phyloP scores from a whole-genome alignment of 441 rosid species.

The Dalechampia spathulata region DNA sequence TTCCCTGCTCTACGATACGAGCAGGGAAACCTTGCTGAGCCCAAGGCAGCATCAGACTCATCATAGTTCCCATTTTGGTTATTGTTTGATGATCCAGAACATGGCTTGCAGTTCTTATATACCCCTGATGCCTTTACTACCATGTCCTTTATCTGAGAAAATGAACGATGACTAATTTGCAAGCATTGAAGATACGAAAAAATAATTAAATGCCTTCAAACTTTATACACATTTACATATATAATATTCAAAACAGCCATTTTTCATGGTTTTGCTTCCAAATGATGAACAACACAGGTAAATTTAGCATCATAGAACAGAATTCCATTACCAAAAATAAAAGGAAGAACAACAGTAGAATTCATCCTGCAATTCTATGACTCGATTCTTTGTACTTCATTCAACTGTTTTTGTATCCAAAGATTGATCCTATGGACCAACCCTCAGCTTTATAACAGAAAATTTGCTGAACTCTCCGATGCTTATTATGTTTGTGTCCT shows the following conservation, averaged over 20 bases:
- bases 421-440: too few relatives aligned
- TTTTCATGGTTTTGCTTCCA: neutral
- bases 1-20: slow-evolving; percentile 65
- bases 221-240: too few relatives aligned
- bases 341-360: neutral
- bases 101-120: slow-evolving; percentile 74
- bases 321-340: too few relatives aligned
- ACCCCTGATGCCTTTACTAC: slow-evolving; percentile 88
- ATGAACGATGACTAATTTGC: neutral
- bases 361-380: too few relatives aligned
- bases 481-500: neutral
- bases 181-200: neutral
- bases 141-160: slow-evolving; percentile 69
- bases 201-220: neutral
- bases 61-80: slow-evolving; percentile 39
- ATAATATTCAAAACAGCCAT: neutral
- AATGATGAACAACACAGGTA: neutral
- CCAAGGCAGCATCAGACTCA: slow-evolving; percentile 58
- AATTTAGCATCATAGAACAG: neutral
- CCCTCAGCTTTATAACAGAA: too few relatives aligned
- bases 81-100: slow-evolving; percentile 54
- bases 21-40: slow-evolving; percentile 50
- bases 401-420: too few relatives aligned
- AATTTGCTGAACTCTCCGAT: neutral
- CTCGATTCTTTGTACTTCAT: too few relatives aligned